Conservation (phyloP, 1,284 basidiomycete species). For the Ganoderma leucocontextum region DNA sequence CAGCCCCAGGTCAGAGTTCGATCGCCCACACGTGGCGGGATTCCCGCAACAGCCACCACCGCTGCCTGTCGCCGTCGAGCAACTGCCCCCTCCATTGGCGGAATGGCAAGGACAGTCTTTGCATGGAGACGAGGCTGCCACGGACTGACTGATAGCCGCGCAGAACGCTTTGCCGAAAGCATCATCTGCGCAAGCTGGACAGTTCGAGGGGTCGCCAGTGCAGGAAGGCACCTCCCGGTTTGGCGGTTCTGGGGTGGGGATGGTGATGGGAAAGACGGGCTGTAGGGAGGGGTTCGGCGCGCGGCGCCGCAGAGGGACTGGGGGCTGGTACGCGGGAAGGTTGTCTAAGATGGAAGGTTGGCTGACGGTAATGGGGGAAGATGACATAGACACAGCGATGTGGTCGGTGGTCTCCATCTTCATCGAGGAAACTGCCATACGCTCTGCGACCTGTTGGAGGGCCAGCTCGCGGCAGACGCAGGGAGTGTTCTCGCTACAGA, state of each 20-base stretch:
- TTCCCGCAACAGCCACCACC: conserved; percentile 40
- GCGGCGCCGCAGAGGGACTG: conserved; percentile 76
- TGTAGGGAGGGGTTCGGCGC: conserved; percentile 47
- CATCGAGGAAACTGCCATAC: conserved; percentile 37
- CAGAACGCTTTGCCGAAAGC: conserved; percentile 90
- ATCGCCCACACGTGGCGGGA: conserved; percentile 36
- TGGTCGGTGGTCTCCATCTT: conserved; percentile 48
- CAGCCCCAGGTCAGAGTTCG: conserved; percentile 13
- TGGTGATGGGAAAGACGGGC: conserved; percentile 60
- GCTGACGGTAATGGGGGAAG: conserved; percentile 25
- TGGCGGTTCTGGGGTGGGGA: conserved; percentile 51
- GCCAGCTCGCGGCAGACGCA: conserved; percentile 79
- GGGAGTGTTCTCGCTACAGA: conserved; percentile 73
- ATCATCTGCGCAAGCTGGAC: conserved; percentile 82
- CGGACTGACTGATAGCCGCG: conserved; percentile 71
- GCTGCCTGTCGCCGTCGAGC: conserved; percentile 21
- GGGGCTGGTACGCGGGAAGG: conserved; percentile 77
- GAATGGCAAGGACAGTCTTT: conserved; percentile 57
- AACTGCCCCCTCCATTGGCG: conserved; percentile 31
- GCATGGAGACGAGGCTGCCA: conserved; percentile 57
- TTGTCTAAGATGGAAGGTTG: conserved; percentile 72
- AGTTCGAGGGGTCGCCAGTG: conserved; percentile 72
- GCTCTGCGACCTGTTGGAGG: conserved; percentile 50
- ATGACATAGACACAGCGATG: conserved; percentile 27
- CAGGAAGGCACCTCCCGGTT: conserved; percentile 50